Percentiles rank a stretch among this genome's conserved stretches.
Evolutionary conservation across 257 asterid genomes (phyloP).

Genomic region (Cynanchum wilfordii): DNA sequence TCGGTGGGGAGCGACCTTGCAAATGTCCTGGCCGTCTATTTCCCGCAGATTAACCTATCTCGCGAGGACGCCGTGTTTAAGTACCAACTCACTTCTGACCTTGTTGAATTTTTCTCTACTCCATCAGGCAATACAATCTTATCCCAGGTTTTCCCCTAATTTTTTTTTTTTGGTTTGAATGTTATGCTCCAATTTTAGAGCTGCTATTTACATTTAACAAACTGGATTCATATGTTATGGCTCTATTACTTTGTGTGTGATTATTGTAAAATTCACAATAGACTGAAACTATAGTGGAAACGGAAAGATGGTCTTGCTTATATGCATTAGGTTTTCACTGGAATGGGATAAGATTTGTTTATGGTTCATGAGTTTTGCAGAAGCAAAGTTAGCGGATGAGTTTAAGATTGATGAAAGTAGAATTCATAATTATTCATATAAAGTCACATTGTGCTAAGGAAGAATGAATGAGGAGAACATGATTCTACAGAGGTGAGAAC

Average conservation of each 20-base stretch:
- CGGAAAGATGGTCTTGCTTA: background rate
- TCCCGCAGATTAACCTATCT: conserved; percentile 39
- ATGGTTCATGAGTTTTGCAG: background rate
- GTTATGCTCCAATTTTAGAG: background rate
- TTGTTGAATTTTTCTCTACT: conserved; percentile 59
- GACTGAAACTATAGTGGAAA: background rate
- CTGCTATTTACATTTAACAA: background rate
- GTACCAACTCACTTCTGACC: conserved; percentile 55
- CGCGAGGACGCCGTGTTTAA: conserved; percentile 43
- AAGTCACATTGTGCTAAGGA: no score
- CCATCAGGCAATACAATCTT: conserved; percentile 38
- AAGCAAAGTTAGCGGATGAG: background rate
- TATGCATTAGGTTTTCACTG: background rate
- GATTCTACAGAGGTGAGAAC: no score
- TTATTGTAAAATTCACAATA: background rate
- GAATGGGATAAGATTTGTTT: background rate
- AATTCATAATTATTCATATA: background rate
- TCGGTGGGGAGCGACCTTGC: conserved; percentile 27
- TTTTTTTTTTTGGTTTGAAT: background rate
- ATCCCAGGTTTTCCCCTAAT: conserved; percentile 40
- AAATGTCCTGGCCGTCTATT: conserved; percentile 46
- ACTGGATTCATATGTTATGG: background rate
- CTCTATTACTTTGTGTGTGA: conserved; percentile 1
- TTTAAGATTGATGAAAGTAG: background rate
- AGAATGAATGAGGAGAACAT: no score